Conservation (phyloP, 2,329 filamentous ascomycete species). For the Sphaerulina musiva region DNA sequence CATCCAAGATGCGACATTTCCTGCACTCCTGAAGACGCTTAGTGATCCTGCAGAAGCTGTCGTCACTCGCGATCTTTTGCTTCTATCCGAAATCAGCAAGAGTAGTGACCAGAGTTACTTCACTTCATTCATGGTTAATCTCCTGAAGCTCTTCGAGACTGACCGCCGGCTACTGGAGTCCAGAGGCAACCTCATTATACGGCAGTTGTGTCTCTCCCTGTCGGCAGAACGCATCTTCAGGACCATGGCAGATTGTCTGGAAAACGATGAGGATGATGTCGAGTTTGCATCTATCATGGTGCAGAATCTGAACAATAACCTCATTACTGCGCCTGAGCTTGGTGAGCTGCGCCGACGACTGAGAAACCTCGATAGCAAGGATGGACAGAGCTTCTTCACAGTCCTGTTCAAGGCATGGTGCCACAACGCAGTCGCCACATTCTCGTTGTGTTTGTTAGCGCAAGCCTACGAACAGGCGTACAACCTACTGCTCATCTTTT, state of each 20-base stretch:
- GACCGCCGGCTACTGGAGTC: conserved; percentile 87
- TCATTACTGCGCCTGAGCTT: conserved; percentile 93
- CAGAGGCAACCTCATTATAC: conserved; percentile 89
- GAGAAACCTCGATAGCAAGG: conserved; percentile 83
- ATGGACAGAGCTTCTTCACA: conserved; percentile 93
- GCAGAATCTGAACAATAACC: conserved; percentile 96
- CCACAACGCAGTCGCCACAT: conserved; percentile 95
- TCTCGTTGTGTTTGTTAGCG: conserved; percentile 87
- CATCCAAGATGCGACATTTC: conserved; percentile 96
- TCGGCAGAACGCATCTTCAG: conserved; percentile 94
- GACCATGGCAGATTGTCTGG: conserved; percentile 89
- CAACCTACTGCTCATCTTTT: conserved; percentile 93
- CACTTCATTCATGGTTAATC: conserved; percentile 94
- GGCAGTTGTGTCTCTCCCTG: conserved; percentile 85
- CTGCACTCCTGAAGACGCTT: conserved; percentile 87
- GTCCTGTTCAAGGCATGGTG: conserved; percentile 95
- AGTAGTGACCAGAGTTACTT: conserved; percentile 98
- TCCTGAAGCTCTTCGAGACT: conserved; percentile 90
- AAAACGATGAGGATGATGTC: conserved; percentile 88
- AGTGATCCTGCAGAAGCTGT: conserved; percentile 94
- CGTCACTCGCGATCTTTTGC: conserved; percentile 85
- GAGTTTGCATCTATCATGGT: conserved; percentile 99
- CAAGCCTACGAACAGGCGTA: conserved; percentile 98
- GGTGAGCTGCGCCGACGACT: conserved; percentile 84
- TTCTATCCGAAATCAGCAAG: conserved; percentile 90